phyloP scores from a whole-genome alignment of 129 eudicot species.

The Lactuca sativa region DNA sequence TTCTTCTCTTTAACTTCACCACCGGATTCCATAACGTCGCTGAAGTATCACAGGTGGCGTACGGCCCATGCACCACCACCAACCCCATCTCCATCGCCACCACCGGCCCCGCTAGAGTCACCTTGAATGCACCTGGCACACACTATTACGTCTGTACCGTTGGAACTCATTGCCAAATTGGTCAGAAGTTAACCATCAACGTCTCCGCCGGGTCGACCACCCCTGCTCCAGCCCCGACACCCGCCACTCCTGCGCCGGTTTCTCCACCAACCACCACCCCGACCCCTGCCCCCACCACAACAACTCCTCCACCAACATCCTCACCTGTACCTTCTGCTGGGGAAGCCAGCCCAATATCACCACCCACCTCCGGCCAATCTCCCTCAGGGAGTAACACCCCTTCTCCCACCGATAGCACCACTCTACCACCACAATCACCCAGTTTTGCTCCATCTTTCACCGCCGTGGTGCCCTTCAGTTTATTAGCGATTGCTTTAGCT shows the following conservation, averaged over 20 bases:
- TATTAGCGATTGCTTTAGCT: slow-evolving; percentile 40
- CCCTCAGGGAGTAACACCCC: slow-evolving; percentile 3
- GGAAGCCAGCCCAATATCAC: slow-evolving; percentile 20
- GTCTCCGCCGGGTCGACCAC: slow-evolving; percentile 24
- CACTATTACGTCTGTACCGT: slow-evolving; percentile 43
- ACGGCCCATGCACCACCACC: slow-evolving; percentile 44
- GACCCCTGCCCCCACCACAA: slow-evolving; percentile 13
- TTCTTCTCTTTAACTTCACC: slow-evolving; percentile 38
- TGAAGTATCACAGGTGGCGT: slow-evolving; percentile 37
- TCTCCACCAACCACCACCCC: slow-evolving; percentile 14
- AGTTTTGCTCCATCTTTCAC: slow-evolving; percentile 27
- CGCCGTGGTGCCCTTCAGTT: slow-evolving; percentile 33
- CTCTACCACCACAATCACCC: slow-evolving; percentile 15
- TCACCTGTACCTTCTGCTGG: slow-evolving; percentile 13
- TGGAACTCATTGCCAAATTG: slow-evolving; percentile 35
- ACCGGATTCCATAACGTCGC: slow-evolving; percentile 44
- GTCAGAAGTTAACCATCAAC: slow-evolving; percentile 42
- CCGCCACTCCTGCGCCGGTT: slow-evolving; percentile 18
- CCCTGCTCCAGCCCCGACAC: slow-evolving; percentile 7
- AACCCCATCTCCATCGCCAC: slow-evolving; percentile 23
- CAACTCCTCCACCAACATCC: slow-evolving; percentile 14
- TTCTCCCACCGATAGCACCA: neutral
- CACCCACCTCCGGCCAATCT: slow-evolving; percentile 8
- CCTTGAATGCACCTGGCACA: slow-evolving; percentile 37
- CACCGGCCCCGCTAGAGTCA: slow-evolving; percentile 41